Evolutionary conservation across 2,329 filamentous ascomycete genomes (phyloP), one percentile per base, ranked within the genome.

Genomic region (Sporothrix brunneoviolacea): DNA sequence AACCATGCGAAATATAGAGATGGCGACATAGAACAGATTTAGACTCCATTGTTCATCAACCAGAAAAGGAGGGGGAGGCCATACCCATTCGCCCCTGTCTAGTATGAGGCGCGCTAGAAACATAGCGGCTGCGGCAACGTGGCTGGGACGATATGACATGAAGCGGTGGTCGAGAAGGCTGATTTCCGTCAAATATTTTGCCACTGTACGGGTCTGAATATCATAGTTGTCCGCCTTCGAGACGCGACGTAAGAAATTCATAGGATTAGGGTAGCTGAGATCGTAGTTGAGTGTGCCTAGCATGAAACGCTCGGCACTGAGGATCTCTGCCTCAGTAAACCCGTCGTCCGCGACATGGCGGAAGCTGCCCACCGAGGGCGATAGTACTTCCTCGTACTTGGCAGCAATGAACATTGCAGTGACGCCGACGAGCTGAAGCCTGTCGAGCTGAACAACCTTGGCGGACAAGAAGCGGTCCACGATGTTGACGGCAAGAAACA

Each of bases 161-260:
- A 98, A 95, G 55, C 91, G 85, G 67, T 97, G 88, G 64, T 98
- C 93, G 24, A 98, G 77, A 58, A 96, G 82, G 67, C 89, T 93
- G 64, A 98, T 96, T 74, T 98, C 93, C 73, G 95, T 89, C 42
- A 98, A 77, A 68, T 97, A 98, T 73, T 98, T 98, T 68, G 89
- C 93, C 54, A 98, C 81, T 41, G 93, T 98, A 62, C 93, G 88
- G 54, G 91, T 95, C 68, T 96, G 89, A 62, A 97, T 95, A 69
- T 98, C 91, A 71, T 98, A 98, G 75, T 95, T 93, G 73, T 98
- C 94, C 63, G 93, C 94, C 77, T 98, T 98, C 55, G 91, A 97
- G 69, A 98, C 95, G 59, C 94, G 88, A 58, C 93, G 88, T 54
- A 98, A 82, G 74, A 98, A 98, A 79, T 98, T 98, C 93, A 98